A percentile compares a stretch with the other conserved stretches of the same genome.
These are phyloP conservation scores for Podaxis rugospora DNA, from an alignment of 768 basidiomycete genomes.

Conservation along the genomic window DNA sequence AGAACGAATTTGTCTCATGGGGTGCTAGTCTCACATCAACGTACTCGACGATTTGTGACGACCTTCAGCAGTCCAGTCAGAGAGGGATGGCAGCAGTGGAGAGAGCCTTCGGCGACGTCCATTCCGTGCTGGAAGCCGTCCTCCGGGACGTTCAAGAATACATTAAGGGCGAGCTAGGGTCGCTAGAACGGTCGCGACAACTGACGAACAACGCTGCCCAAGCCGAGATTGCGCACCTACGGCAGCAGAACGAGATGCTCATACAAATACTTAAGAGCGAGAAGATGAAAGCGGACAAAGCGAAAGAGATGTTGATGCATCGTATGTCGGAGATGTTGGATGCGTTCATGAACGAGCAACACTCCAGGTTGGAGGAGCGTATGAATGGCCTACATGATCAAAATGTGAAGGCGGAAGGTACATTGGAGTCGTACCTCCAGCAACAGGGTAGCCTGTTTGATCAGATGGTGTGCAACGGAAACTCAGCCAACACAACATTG, in stretches of 20 bases:
- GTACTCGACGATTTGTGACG: slow-evolving; percentile 42
- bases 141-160: slow-evolving; percentile 55
- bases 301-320: slow-evolving; percentile 71
- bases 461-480: slow-evolving; percentile 33
- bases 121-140: slow-evolving; percentile 55
- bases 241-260: slow-evolving; percentile 67
- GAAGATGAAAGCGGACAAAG: slow-evolving; percentile 57
- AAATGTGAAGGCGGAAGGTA: slow-evolving; percentile 52
- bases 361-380: slow-evolving; percentile 58
- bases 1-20: slow-evolving; percentile 51
- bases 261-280: slow-evolving; percentile 60
- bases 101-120: slow-evolving; percentile 52
- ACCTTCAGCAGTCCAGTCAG: slow-evolving; percentile 39
- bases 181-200: slow-evolving; percentile 43
- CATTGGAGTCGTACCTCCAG: slow-evolving; percentile 41
- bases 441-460: slow-evolving; percentile 44
- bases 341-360: slow-evolving; percentile 65
- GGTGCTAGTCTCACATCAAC: slow-evolving; percentile 42
- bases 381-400: slow-evolving; percentile 48
- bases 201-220: slow-evolving; percentile 39
- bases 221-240: slow-evolving; percentile 56
- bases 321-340: slow-evolving; percentile 70
- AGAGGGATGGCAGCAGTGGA: slow-evolving; percentile 51
- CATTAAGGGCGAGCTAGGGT: slow-evolving; percentile 48
- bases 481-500: not conserved